Base-by-base conservation (phyloP, 805 yeast species). In the Cyberlindnera maclurae region DNA sequence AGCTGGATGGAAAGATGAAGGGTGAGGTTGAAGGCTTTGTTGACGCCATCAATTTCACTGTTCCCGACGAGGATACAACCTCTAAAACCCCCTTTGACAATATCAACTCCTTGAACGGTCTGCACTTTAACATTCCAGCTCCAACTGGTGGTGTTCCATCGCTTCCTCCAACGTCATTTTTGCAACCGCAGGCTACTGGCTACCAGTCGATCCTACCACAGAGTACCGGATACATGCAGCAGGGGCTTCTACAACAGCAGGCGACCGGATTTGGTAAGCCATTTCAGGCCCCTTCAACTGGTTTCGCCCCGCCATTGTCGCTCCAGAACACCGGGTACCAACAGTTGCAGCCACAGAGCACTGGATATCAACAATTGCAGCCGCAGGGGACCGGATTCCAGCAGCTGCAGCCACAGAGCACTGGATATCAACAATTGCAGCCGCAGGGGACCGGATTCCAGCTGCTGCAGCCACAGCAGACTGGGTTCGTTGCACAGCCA, bases 21-120 rank as follows among this genome's bases (percentile, higher is more conserved):
- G 84, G 82, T 55, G 97, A 90, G 60, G 96, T 90, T 11, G 74
- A 79, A 43, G 82, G 93, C 43, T 83, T 89, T 63, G 89, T 89
- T 29, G 96, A 88, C 60, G 85, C 87, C 24, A 89, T 90, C 51
- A 83, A 78, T 52, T 82, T 88, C 55, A 70, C 77, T 37, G 75
- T 86, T 37, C 87, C 85, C 1, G 90, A 80, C 45, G 65, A 62
- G 3, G 50, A 47, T 13, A 49, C 49, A 15, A 48, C 51, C 20
- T 36, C 45, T 5, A 59, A 52, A 38, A 67, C 71, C 10, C 71
- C 73, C 7, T 68, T 68, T 44, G 72, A 67, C 38, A 59, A 60
- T 39, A 43, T 65, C 42, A 33, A 52, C 8, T 54, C 45, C 12
- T 65, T 63, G 45, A 60, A 65, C 18, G 64, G 68, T 18, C 53